These are phyloP conservation scores for Curvularia spicifera DNA, from an alignment of 2,329 filamentous ascomycete species.

Conservation along the genomic window DNA sequence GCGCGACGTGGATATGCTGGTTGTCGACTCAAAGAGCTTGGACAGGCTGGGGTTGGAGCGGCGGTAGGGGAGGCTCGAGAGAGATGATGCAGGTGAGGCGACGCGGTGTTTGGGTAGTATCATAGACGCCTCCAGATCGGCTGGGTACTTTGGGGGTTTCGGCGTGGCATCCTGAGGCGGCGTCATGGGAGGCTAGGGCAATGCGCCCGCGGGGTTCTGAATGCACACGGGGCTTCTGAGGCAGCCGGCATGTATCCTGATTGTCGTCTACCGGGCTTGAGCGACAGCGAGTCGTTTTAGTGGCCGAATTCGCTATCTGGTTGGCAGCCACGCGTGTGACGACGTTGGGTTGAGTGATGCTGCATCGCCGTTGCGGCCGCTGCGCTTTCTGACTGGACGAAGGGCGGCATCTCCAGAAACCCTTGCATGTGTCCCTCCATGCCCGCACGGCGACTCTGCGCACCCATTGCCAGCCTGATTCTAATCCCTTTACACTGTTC, in stretches of 20 bases:
- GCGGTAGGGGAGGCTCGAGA: constrained; percentile 62
- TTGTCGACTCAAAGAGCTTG: constrained; percentile 60
- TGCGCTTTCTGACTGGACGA: constrained; percentile 43
- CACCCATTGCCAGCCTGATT: constrained; percentile 1
- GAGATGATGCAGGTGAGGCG: constrained; percentile 64
- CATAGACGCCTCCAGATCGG: constrained; percentile 70
- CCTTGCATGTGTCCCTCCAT: constrained; percentile 14
- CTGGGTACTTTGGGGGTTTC: constrained; percentile 50
- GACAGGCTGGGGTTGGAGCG: constrained; percentile 60
- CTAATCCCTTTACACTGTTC: background rate
- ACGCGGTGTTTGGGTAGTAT: constrained; percentile 65
- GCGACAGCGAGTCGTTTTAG: constrained; percentile 11
- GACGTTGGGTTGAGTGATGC: constrained; percentile 24
- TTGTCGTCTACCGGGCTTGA: constrained; percentile 7
- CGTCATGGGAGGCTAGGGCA: constrained; percentile 50
- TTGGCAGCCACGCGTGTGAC: constrained; percentile 27
- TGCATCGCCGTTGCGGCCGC: constrained; percentile 37
- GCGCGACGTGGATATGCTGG: constrained; percentile 51
- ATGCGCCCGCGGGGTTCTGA: constrained; percentile 42
- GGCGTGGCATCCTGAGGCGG: constrained; percentile 50
- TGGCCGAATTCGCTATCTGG: constrained; percentile 14
- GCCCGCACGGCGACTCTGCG: constrained; percentile 16
- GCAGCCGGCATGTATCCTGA: constrained; percentile 45
- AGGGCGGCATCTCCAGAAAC: constrained; percentile 38
- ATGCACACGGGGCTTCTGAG: constrained; percentile 38